Conservation (phyloP, 257 asterid genomes). For the Anisodus tanguticus region DNA sequence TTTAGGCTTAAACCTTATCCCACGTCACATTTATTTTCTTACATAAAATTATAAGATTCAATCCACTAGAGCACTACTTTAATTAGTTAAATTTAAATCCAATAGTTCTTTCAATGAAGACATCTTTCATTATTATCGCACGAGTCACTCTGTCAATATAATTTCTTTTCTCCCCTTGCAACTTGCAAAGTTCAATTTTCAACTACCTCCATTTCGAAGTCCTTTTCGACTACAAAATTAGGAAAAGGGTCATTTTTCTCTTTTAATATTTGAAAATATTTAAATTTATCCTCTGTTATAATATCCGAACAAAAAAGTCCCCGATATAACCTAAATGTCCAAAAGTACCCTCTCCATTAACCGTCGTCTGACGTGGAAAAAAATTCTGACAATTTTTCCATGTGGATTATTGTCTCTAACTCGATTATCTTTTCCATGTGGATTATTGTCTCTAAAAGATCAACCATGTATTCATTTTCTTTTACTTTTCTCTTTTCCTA, state of each 20-base stretch:
- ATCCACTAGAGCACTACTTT: not conserved
- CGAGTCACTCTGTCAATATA: not conserved
- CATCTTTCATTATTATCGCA: not conserved
- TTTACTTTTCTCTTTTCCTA: not conserved
- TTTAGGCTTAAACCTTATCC: not conserved
- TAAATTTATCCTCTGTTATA: not conserved
- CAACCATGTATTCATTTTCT: not conserved
- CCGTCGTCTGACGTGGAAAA: not conserved
- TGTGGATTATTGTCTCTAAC: not conserved
- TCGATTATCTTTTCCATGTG: not conserved
- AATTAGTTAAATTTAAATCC: not conserved
- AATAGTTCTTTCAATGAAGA: not conserved
- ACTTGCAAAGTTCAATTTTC: not conserved
- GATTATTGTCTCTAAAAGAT: not conserved
- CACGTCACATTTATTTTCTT: not conserved
- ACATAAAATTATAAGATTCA: not conserved
- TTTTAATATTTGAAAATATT: not conserved
- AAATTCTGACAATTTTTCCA: not conserved
- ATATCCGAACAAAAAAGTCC: not conserved
- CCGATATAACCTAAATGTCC: not conserved
- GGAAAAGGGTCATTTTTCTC: not conserved
- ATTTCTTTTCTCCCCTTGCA: not conserved
- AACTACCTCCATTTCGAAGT: constrained; percentile 1
- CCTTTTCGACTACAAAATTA: not conserved
- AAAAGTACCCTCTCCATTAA: not conserved